These are phyloP conservation scores for Ajuga chamaepitys DNA, from an alignment of 257 asterid species.

Conservation along the genomic window DNA sequence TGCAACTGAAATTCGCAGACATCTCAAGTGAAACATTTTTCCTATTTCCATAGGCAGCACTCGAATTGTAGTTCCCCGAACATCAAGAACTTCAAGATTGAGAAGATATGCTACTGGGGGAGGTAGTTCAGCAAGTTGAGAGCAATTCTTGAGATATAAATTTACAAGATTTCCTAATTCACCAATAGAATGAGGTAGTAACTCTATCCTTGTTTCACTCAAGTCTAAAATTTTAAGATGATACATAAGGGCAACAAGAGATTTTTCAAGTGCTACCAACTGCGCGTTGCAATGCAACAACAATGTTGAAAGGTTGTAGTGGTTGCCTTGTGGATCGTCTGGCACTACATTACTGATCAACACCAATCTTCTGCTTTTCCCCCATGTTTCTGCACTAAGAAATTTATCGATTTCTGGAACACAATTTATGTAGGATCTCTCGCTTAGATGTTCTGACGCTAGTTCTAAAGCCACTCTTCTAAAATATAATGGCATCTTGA, in stretches of 20 bases:
- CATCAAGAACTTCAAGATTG: conserved; percentile 18
- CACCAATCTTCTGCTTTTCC: neutral
- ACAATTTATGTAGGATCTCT: neutral
- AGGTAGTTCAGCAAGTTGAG: conserved; percentile 2
- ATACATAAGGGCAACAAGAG: neutral
- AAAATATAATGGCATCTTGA: conserved; percentile 14
- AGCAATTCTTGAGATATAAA: conserved; percentile 13
- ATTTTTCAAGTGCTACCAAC: neutral
- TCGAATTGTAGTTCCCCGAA: conserved; percentile 12
- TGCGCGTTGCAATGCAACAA: neutral
- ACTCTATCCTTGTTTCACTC: neutral
- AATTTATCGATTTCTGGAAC: neutral
- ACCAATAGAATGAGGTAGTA: neutral
- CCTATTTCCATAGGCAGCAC: neutral
- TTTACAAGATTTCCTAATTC: conserved; percentile 2
- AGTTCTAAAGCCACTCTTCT: conserved; percentile 10
- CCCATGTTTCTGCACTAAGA: neutral
- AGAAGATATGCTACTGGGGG: neutral
- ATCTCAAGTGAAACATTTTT: conserved; percentile 1
- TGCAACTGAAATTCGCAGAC: conserved; percentile 11
- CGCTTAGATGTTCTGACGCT: neutral
- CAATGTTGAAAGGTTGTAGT: neutral
- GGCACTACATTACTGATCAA: conserved; percentile 4
- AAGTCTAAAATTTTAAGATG: conserved; percentile 18
- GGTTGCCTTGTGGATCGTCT: neutral